Percentiles rank a stretch among this genome's conserved stretches.
Conservation (phyloP, 2,329 filamentous ascomycete species). For the Dothideomycetes sp. region DNA sequence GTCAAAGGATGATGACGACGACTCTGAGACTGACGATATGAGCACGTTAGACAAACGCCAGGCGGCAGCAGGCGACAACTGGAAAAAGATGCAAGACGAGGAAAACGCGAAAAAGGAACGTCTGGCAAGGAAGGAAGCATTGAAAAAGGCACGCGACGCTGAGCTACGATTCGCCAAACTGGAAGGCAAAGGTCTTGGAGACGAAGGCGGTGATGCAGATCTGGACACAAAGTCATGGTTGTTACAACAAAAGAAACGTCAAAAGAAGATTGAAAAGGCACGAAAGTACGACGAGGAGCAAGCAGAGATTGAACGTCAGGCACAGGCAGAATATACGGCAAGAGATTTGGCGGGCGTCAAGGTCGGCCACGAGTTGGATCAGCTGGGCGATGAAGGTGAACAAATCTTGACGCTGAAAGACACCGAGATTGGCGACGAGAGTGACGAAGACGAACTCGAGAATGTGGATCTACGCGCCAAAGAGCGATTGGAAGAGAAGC, state of each 20-base stretch:
- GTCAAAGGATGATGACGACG: conserved; percentile 37
- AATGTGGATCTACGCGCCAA: conserved; percentile 62
- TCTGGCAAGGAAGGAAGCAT: conserved; percentile 69
- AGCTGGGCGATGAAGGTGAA: conserved; percentile 68
- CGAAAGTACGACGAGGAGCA: conserved; percentile 65
- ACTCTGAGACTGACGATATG: conserved; percentile 57
- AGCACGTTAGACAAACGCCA: conserved; percentile 79
- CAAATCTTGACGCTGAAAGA: conserved; percentile 95
- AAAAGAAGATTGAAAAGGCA: conserved; percentile 76
- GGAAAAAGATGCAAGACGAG: conserved; percentile 60
- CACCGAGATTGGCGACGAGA: conserved; percentile 67
- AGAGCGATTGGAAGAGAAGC: conserved; percentile 63
- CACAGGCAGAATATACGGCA: conserved; percentile 68
- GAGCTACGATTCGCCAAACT: conserved; percentile 68
- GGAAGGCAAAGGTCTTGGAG: conserved; percentile 76
- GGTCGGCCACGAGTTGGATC: conserved; percentile 75
- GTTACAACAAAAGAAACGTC: conserved; percentile 80
- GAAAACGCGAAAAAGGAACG: conserved; percentile 63
- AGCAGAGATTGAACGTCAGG: conserved; percentile 59
- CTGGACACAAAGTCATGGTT: conserved; percentile 81
- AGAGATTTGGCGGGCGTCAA: conserved; percentile 83
- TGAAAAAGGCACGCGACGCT: conserved; percentile 79
- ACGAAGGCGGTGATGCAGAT: conserved; percentile 56
- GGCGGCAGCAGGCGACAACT: conserved; percentile 67
- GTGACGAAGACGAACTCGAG: conserved; percentile 83